Evolutionary conservation across 1,139 yeast species (phyloP).

Genomic region (Hemisphaericaspora subhashii): DNA sequence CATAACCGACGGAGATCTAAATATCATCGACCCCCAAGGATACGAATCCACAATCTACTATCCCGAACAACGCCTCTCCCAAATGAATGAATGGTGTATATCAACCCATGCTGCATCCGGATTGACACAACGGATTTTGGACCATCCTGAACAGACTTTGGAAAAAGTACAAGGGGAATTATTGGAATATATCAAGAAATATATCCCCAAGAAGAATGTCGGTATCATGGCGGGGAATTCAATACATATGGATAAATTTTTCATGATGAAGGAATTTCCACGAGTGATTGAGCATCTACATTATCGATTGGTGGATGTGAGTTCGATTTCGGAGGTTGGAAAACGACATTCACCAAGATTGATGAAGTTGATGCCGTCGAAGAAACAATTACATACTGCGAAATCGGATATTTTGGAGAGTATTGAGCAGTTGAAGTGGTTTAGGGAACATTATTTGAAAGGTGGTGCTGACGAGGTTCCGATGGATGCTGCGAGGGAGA

Average conservation of each 20-base stretch:
- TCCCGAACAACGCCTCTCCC: conserved; percentile 61
- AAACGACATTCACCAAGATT: conserved; percentile 71
- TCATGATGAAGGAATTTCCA: conserved; percentile 85
- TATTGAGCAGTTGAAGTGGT: conserved; percentile 80
- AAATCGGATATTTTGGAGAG: conserved; percentile 85
- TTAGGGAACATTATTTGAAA: conserved; percentile 60
- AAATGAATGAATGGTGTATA: conserved; percentile 86
- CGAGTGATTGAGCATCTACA: conserved; percentile 67
- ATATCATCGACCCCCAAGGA: conserved; percentile 64
- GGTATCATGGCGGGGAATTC: conserved; percentile 90
- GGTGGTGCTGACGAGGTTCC: background rate
- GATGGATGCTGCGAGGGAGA: conserved; percentile 18
- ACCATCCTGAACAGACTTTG: conserved; percentile 51
- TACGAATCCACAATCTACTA: conserved; percentile 82
- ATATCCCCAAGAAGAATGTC: conserved; percentile 49
- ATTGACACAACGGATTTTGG: conserved; percentile 65
- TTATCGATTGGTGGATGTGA: conserved; percentile 87
- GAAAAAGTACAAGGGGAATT: conserved; percentile 65
- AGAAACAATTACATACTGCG: conserved; percentile 78
- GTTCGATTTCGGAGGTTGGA: conserved; percentile 78
- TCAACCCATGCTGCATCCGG: conserved; percentile 81
- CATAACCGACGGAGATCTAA: conserved; percentile 78
- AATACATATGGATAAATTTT: conserved; percentile 87
- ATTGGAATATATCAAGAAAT: conserved; percentile 56
- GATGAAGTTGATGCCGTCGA: conserved; percentile 58